Conservation (phyloP, 805 yeast species). For the Candida vaughaniae region DNA sequence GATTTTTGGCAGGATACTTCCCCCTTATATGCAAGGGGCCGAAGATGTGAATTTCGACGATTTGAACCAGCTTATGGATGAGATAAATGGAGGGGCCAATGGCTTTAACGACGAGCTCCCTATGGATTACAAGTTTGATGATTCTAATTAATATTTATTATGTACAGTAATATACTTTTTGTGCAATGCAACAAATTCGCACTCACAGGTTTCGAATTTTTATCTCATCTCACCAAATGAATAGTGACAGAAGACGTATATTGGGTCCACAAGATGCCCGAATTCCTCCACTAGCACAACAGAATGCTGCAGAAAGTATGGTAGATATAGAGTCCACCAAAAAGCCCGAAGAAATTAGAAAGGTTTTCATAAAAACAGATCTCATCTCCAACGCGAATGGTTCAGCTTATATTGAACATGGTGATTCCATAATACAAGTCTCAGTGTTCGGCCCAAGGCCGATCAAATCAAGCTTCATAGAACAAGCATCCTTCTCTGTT, state of each 20-base stretch:
- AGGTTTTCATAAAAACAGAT: slow-evolving; percentile 62
- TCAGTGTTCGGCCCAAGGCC: slow-evolving; percentile 91
- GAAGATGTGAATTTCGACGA: slow-evolving; percentile 8
- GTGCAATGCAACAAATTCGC: too few species aligned
- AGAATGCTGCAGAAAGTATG: slow-evolving; percentile 3
- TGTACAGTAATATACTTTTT: not conserved
- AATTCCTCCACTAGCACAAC: slow-evolving; percentile 22
- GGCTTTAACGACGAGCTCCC: too few species aligned
- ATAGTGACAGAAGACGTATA: slow-evolving; percentile 78
- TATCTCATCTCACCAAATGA: slow-evolving; percentile 24
- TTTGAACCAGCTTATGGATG: slow-evolving; percentile 6
- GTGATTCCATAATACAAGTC: slow-evolving; percentile 59
- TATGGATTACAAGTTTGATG: slow-evolving; percentile 3
- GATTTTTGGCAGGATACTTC: slow-evolving; percentile 77
- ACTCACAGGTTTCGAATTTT: too few species aligned
- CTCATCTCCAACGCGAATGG: slow-evolving; percentile 74
- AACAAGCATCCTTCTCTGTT: slow-evolving; percentile 65
- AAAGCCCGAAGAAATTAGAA: slow-evolving; percentile 26
- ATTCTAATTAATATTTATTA: slow-evolving; percentile 2
- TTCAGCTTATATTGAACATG: slow-evolving; percentile 74
- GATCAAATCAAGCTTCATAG: slow-evolving; percentile 66
- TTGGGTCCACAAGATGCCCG: slow-evolving; percentile 74
- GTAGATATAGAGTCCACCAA: slow-evolving; percentile 10
- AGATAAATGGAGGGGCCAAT: not conserved
- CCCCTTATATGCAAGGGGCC: slow-evolving; percentile 71